Percentiles rank a stretch among this genome's conserved stretches.
Conservation (phyloP, 2,329 filamentous ascomycete species). For the Elsinoe australis region DNA sequence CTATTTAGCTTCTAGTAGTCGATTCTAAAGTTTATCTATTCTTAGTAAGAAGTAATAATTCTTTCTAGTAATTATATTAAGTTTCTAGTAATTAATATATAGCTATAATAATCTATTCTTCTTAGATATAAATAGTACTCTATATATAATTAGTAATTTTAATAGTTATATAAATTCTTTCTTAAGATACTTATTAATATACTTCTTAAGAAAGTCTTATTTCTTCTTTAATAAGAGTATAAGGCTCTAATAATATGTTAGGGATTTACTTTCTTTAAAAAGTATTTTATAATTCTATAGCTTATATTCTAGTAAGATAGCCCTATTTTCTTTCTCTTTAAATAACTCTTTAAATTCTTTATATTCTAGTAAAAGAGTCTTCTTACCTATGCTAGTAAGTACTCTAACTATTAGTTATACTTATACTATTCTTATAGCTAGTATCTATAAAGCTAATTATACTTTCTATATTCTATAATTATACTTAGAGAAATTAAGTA, state of each 20-base stretch:
- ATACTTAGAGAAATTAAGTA: neutral
- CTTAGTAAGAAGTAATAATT: conserved; percentile 26
- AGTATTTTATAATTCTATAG: neutral
- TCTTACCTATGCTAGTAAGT: neutral
- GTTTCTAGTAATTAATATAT: conserved; percentile 28
- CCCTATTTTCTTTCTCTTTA: neutral
- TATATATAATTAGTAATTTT: neutral
- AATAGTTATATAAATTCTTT: conserved; percentile 1
- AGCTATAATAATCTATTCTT: conserved; percentile 21
- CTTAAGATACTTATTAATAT: neutral
- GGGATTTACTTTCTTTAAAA: conserved; percentile 5
- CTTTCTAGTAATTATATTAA: conserved; percentile 31
- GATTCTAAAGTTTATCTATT: conserved; percentile 26
- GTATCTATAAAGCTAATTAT: neutral
- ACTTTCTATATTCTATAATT: neutral
- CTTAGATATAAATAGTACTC: conserved; percentile 21
- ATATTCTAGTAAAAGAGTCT: neutral
- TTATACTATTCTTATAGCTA: neutral
- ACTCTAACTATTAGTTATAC: neutral
- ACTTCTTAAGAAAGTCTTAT: conserved; percentile 2
- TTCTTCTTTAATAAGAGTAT: conserved; percentile 3
- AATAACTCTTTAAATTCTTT: conserved; percentile 1
- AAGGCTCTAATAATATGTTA: conserved; percentile 3
- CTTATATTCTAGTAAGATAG: neutral
- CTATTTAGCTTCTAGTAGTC: conserved; percentile 18